These are phyloP conservation scores for Paraphaeosphaeria minitans DNA, from an alignment of 2,329 filamentous ascomycete species.

Conservation along the genomic window DNA sequence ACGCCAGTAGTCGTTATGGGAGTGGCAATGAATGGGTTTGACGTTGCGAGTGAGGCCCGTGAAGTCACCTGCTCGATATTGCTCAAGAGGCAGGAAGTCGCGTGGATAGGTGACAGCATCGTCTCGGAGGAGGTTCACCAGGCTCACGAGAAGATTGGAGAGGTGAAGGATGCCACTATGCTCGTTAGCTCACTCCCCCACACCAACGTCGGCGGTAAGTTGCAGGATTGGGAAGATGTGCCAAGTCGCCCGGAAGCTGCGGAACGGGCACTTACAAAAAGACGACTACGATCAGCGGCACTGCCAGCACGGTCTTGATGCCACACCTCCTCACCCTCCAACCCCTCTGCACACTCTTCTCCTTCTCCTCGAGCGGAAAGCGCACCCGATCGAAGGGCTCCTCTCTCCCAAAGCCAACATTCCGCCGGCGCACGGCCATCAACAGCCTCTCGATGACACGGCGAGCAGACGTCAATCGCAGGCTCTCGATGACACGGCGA, in stretches of 20 bases:
- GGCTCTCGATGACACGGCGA: constrained; percentile 23
- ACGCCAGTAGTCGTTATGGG: constrained; percentile 66
- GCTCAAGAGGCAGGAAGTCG: constrained; percentile 50
- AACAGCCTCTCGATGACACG: constrained; percentile 36
- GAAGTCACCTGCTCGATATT: constrained; percentile 39
- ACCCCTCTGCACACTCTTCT: constrained; percentile 19
- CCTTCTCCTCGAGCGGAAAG: constrained; percentile 27
- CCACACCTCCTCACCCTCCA: constrained; percentile 26
- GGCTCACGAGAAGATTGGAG: constrained; percentile 45
- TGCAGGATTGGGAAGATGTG: not conserved
- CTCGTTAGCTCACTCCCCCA: not conserved
- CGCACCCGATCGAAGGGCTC: constrained; percentile 19
- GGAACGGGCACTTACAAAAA: constrained; percentile 40
- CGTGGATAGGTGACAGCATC: constrained; percentile 40
- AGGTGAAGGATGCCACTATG: constrained; percentile 51
- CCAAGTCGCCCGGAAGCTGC: constrained; percentile 15
- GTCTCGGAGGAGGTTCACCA: constrained; percentile 46
- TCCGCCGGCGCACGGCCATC: constrained; percentile 35
- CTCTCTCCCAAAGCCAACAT: constrained; percentile 22
- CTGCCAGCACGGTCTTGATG: constrained; percentile 22
- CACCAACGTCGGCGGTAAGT: not conserved
- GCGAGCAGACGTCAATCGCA: constrained; percentile 15
- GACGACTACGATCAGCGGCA: constrained; percentile 30
- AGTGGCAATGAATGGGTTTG: constrained; percentile 58
- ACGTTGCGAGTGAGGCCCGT: constrained; percentile 57